Evolutionary conservation across 2,329 filamentous ascomycete genomes (phyloP), one percentile per base, ranked within the genome.

Genomic region (Colletotrichum liaoningense): DNA sequence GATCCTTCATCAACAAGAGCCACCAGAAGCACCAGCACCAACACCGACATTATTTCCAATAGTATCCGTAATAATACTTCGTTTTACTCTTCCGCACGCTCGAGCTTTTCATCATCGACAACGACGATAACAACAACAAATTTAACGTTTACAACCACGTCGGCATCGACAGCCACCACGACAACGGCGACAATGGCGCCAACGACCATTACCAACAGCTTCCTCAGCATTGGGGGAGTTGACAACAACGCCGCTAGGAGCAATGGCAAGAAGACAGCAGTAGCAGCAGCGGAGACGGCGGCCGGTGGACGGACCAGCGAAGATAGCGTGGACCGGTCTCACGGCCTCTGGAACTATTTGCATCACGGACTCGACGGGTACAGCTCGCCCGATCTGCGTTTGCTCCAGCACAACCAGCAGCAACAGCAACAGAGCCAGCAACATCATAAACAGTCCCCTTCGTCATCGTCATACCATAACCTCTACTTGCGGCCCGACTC

Each of bases 281-380:
- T 38, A 59, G 24, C 59, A 46, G 19, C 42, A 59, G 33, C 59
- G 19, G 38, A n/a, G 65, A 63, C 69, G 38, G 58, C 54, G 33
- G 30, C 30, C 42, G 33, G 24, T 30, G 54, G 42, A 11, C 56
- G 70, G 46, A 35, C 66, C 67, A 73, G 70, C 46, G 70, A 64
- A 30, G 70, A 69, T 69, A 46, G 70, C 70, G 66, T 24, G 22
- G 70, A 73, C 54, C 30, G 70, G 66, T 65, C 59, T 19, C 66
- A 63, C 59, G 70, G 55, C 16, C 70, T 73, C 38, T 73, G 66
- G 70, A 28, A 73, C 70, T 73, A 73, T 56, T 55, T 73, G 65
- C 70, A 73, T 28, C 66, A 73, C 49, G 70, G 66, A n/a, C 55
- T 73, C 66, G 70, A 73, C 66, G 70, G 70, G 58, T 56, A 73